Base-by-base conservation (phyloP, 768 basidiomycete genomes). In the Lentinula detonsa region DNA sequence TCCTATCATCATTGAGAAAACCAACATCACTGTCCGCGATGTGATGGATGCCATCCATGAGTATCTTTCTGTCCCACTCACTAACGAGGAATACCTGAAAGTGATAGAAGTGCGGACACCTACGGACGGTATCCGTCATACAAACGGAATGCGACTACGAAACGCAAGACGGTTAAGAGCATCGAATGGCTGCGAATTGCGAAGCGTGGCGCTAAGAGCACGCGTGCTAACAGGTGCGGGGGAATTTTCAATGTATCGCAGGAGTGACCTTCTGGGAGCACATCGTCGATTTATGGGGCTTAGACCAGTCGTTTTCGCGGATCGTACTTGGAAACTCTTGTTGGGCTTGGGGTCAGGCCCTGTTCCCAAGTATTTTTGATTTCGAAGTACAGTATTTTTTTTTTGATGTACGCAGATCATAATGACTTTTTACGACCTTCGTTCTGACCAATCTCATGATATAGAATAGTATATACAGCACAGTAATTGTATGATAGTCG, bases 211-310 rank as follows among this genome's bases (percentile, higher is more conserved):
- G 45, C 65, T 74, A 37, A 64, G 63, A 43, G 68, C 43, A 0
- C 57, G 57, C 31, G 28, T 45, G 4, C 40, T 59, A 18, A 37
- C 49, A 31, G 57, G 57, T 48, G 45, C 57, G 8, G 16, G 33
- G 15, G 57, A 59, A 11, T 59, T 42, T 35, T 34, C 74, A 53
- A 79, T 80, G 0, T 79, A 78, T 57, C 75, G 68, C 64, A 75
- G 85, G 39, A 75, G 80, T 45, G 85, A 87, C 68, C 74, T 76
- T 51, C 64, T 86, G 35, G 83, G 82, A 1, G 73, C 74, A 42
- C 70, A 73, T 57, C 74, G 76, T 59, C 68, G 72, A 55, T 85
- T 79, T 66, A 76, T 78, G 68, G 83, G 82, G 1, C 64, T 79
- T 46, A 68, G 76, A 48, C 71, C 74, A 4, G 70, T 75, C 0